Conservation (phyloP, 2,329 filamentous ascomycete species). For the Colletotrichum spaethianum region DNA sequence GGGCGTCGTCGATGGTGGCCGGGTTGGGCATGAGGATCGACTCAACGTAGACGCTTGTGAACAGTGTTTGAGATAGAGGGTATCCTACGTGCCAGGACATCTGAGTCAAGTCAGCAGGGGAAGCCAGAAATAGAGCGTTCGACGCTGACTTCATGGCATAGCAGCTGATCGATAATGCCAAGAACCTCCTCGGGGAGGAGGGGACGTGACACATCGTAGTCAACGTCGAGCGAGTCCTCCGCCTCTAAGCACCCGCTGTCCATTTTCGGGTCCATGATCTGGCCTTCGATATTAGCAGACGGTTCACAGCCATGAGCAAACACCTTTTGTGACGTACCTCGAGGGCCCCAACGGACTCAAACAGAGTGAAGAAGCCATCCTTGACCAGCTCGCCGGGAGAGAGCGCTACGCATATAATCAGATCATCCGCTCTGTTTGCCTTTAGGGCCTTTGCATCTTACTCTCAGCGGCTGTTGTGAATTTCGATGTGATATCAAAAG, state of each 20-base stretch:
- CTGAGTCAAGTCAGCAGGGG: conserved; percentile 56
- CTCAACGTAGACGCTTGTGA: conserved; percentile 93
- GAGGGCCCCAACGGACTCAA: conserved; percentile 91
- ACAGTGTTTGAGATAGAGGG: conserved; percentile 92
- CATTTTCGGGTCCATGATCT: conserved; percentile 99
- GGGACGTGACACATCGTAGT: conserved; percentile 80
- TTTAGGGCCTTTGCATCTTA: conserved; percentile 51
- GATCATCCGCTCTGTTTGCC: not conserved
- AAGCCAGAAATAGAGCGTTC: not conserved
- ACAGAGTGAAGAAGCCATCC: conserved; percentile 94
- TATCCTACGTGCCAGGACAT: conserved; percentile 99
- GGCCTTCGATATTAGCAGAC: conserved; percentile 32
- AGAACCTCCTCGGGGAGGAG: conserved; percentile 85
- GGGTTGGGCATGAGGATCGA: conserved; percentile 82
- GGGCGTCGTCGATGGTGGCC: conserved; percentile 73
- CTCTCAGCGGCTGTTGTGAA: conserved; percentile 68
- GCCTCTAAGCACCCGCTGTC: conserved; percentile 89
- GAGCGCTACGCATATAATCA: conserved; percentile 69
- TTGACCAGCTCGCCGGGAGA: conserved; percentile 88
- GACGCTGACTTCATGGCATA: conserved; percentile 83
- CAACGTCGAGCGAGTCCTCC: conserved; percentile 85
- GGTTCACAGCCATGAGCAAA: not conserved
- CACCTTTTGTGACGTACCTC: conserved; percentile 67
- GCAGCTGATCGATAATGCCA: conserved; percentile 93
- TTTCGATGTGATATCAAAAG: conserved; percentile 70